Evolutionary conservation across 495 filamentous ascomycete species (phyloP).

Genomic region (Stereocaulon alpinum): DNA sequence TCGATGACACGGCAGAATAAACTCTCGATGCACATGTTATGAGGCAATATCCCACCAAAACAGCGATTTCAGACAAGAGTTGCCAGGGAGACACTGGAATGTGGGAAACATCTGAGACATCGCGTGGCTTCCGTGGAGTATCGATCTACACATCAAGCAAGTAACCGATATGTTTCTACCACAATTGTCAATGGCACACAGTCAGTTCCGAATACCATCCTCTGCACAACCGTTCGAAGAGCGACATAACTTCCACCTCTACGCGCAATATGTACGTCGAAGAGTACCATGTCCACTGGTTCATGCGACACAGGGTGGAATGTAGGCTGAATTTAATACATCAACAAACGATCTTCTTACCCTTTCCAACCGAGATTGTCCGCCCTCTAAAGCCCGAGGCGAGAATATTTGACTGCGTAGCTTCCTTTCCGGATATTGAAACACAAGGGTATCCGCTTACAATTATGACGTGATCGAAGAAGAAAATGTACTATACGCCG

Average conservation of each 20-base stretch:
- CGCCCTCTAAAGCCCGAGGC: background rate
- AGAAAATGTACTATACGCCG: too few species aligned
- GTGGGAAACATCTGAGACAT: constrained; percentile 2
- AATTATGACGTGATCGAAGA: background rate
- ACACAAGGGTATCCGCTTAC: background rate
- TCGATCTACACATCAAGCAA: background rate
- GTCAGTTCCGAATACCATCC: background rate
- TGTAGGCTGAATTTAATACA: background rate
- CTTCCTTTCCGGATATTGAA: background rate
- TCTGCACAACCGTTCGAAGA: background rate
- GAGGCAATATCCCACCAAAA: background rate
- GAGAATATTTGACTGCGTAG: background rate
- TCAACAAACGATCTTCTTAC: background rate
- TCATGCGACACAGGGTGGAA: background rate
- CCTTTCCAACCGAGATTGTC: background rate
- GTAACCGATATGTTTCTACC: background rate
- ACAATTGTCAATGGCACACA: background rate
- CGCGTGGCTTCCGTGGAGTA: background rate
- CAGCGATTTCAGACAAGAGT: background rate
- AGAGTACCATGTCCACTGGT: background rate
- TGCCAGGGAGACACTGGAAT: background rate
- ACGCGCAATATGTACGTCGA: background rate
- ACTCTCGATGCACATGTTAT: background rate
- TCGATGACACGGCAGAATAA: background rate
- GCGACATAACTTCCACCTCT: too few species aligned